Percentiles rank a stretch among this genome's conserved stretches.
These are phyloP conservation scores for Cicer arietinum DNA, from an alignment of 306 rosid genomes.

Conservation along the genomic window DNA sequence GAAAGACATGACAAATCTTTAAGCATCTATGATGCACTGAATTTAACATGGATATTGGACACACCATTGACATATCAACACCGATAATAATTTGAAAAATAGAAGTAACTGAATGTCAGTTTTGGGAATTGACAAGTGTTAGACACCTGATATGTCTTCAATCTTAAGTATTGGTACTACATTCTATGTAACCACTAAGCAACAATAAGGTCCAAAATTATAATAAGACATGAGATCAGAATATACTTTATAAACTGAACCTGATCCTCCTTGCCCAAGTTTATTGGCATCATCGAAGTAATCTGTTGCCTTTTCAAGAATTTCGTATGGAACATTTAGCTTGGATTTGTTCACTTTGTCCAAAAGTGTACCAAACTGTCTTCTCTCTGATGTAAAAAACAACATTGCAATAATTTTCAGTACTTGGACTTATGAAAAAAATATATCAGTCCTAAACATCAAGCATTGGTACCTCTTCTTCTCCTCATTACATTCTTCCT, in stretches of 20 bases:
- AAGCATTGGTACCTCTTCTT: slow-evolving; percentile 38
- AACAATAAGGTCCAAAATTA: neutral
- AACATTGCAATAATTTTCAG: neutral
- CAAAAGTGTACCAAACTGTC: slow-evolving; percentile 39
- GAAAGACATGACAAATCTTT: neutral
- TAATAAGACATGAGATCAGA: slow-evolving; percentile 21
- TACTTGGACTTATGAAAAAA: neutral
- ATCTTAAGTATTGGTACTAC: too few species aligned
- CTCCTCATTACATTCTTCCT: slow-evolving; percentile 16
- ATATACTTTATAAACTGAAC: slow-evolving; percentile 44
- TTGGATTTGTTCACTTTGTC: slow-evolving; percentile 38
- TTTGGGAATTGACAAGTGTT: too few species aligned
- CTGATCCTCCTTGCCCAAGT: slow-evolving; percentile 47
- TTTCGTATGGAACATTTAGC: slow-evolving; percentile 39
- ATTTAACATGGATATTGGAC: too few species aligned
- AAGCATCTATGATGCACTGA: too few species aligned
- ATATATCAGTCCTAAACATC: slow-evolving; percentile 6
- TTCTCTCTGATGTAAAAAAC: slow-evolving; percentile 37
- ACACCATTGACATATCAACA: too few species aligned
- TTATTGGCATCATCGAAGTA: slow-evolving; percentile 46
- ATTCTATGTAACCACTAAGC: neutral
- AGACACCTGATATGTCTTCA: too few species aligned
- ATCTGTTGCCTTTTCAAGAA: slow-evolving; percentile 44
- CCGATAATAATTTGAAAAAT: too few species aligned
- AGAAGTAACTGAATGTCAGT: too few species aligned